Base-by-base conservation (phyloP, 139 green algal genomes). In the Astrephomene gubernaculifera region DNA sequence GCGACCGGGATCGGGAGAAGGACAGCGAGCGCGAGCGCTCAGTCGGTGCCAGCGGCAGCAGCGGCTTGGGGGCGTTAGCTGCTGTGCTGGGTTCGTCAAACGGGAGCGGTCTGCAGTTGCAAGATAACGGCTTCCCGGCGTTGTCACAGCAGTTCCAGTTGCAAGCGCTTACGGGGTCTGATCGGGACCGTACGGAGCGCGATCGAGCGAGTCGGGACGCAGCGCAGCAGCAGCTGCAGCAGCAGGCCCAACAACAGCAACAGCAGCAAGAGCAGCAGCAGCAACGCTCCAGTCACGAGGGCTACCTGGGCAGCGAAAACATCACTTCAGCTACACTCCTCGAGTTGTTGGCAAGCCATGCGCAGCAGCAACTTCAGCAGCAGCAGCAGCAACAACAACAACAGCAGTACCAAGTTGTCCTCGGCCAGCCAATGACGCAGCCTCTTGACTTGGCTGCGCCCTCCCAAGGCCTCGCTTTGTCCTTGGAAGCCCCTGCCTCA, bases 401-500 rank as follows among this genome's bases (percentile, higher is more conserved):
- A n/a, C 43, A 79, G 44, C 43, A 43, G 24, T 3, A 35, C 39
- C 69, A 38, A 41, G 71, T 10, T 7, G 71, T 35, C 36, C 29
- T 7, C 71, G 38, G 49, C 12, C 70, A 78, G 41, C 41, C 44
- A 9, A 63, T 43, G 33, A 54, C 70, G n/a, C 70, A 63, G 43
- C 29, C 70, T 5, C 70, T 78, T 29, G 70, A 78, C 31, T 43
- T 78, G 29, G 43, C 70, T 12, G 70, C 70, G 38, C 68, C 68
- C 6, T 54, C 68, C 1, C 68, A 75, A 27, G 68, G 22, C 10
- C 4, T 39, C 9, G 57, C 68, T 21, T 43, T 75, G 39, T 54
- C 68, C 19, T 39, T 75, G 22, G 68, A 75, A 19, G 33, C 39
- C 36, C 14, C 36, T 6, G 64, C 64, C 33, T 43, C 64, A 8